Evolutionary conservation across 805 yeast genomes (phyloP).

Genomic region (baker's yeast (Saccharomyces cerevisiae)): DNA sequence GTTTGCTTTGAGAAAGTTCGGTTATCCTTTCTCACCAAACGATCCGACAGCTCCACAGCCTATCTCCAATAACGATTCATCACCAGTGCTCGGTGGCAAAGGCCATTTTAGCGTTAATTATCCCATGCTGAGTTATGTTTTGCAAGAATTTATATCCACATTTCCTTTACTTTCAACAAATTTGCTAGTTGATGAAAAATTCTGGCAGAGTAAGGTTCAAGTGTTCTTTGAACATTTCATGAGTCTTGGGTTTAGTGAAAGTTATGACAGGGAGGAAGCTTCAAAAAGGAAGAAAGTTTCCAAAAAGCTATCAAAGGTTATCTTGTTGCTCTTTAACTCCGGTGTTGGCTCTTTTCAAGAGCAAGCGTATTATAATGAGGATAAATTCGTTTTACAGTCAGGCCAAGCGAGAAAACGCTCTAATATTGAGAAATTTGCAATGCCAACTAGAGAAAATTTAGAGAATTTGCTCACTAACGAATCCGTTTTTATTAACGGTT

Average conservation of each 20-base stretch:
- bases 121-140: constrained; percentile 63
- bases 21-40: constrained; percentile 59
- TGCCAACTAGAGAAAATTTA: constrained; percentile 35
- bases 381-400: constrained; percentile 22
- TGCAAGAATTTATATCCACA: constrained; percentile 50
- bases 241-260: constrained; percentile 57
- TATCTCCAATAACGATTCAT: constrained; percentile 11
- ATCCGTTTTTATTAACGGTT: constrained; percentile 41
- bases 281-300: constrained; percentile 61
- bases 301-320: constrained; percentile 49
- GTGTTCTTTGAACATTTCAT: constrained; percentile 75
- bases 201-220: constrained; percentile 78
- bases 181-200: constrained; percentile 41
- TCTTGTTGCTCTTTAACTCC: constrained; percentile 66
- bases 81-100: constrained; percentile 10
- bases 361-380: constrained; percentile 36
- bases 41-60: constrained; percentile 31
- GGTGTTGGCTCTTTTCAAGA: constrained; percentile 60
- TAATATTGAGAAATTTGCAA: constrained; percentile 30
- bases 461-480: constrained; percentile 28
- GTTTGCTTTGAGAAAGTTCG: constrained; percentile 58
- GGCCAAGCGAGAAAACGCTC: constrained; percentile 27
- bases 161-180: constrained; percentile 63
- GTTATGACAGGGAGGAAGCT: constrained; percentile 68
- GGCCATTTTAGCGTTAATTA: constrained; percentile 30